Evolutionary conservation across 139 green algal species (phyloP).

Genomic region (Spirogloea muscicola): DNA sequence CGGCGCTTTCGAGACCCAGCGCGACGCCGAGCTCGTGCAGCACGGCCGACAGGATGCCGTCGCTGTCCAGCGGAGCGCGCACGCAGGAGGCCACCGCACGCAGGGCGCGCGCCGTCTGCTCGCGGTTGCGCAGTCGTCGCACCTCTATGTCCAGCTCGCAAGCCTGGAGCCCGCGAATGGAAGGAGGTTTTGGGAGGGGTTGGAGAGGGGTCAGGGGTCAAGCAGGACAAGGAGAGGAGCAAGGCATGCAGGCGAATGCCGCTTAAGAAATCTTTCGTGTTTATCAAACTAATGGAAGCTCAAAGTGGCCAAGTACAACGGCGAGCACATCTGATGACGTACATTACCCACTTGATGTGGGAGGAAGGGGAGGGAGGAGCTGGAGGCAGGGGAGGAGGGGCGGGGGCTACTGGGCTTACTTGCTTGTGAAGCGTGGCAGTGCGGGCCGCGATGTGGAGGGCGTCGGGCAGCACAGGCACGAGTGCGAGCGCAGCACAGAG

Average conservation of each 20-base stretch:
- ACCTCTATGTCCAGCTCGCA: slow-evolving; percentile 22
- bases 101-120: slow-evolving; percentile 2
- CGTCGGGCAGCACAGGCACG: neutral
- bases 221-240: neutral
- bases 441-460: neutral
- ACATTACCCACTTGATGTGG: too few relatives aligned
- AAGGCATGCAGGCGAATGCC: too few relatives aligned
- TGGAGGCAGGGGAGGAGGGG: neutral
- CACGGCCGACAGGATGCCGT: slow-evolving; percentile 3
- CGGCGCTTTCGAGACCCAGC: slow-evolving; percentile 23
- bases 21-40: slow-evolving; percentile 18
- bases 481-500: slow-evolving; percentile 3
- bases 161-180: neutral
- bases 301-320: too few relatives aligned
- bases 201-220: neutral
- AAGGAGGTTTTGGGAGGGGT: neutral
- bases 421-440: slow-evolving; percentile 8
- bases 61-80: slow-evolving; percentile 31
- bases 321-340: too few relatives aligned
- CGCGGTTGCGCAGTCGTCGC: neutral
- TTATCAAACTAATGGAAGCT: too few relatives aligned
- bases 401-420: neutral
- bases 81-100: neutral
- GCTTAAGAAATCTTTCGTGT: too few relatives aligned
- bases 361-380: neutral